Conservation (phyloP, 306 rosid genomes). For the Quercus alba region DNA sequence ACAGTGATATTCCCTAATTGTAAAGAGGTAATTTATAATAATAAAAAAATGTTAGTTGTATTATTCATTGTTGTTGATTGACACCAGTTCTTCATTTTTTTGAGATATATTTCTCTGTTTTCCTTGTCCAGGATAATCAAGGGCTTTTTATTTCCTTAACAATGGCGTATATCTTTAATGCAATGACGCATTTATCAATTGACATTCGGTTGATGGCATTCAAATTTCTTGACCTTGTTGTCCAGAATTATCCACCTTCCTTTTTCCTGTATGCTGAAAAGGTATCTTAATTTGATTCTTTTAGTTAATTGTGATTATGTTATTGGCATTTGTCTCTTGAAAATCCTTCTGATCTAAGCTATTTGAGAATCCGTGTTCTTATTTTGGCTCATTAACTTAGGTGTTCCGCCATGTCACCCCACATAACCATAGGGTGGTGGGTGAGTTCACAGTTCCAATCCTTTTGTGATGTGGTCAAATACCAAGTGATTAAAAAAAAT, state of each 20-base stretch:
- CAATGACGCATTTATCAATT: slow-evolving; percentile 76
- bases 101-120: slow-evolving; percentile 19
- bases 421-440: neutral
- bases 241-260: slow-evolving; percentile 63
- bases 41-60: neutral
- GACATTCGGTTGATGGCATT: slow-evolving; percentile 82
- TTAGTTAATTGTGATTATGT: slow-evolving; percentile 9
- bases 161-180: slow-evolving; percentile 78
- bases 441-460: neutral
- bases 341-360: neutral
- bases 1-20: slow-evolving; percentile 65
- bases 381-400: neutral
- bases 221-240: slow-evolving; percentile 70
- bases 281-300: slow-evolving; percentile 40
- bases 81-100: slow-evolving; percentile 9
- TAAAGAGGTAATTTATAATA: slow-evolving; percentile 53
- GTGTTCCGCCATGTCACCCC: neutral
- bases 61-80: neutral
- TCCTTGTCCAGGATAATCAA: slow-evolving; percentile 60
- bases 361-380: neutral
- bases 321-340: slow-evolving; percentile 8
- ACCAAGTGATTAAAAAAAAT: neutral
- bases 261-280: slow-evolving; percentile 68
- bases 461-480: neutral
- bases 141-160: slow-evolving; percentile 61